Evolutionary conservation across 306 rosid genomes (phyloP).

Genomic region (Gillenia trifoliata): DNA sequence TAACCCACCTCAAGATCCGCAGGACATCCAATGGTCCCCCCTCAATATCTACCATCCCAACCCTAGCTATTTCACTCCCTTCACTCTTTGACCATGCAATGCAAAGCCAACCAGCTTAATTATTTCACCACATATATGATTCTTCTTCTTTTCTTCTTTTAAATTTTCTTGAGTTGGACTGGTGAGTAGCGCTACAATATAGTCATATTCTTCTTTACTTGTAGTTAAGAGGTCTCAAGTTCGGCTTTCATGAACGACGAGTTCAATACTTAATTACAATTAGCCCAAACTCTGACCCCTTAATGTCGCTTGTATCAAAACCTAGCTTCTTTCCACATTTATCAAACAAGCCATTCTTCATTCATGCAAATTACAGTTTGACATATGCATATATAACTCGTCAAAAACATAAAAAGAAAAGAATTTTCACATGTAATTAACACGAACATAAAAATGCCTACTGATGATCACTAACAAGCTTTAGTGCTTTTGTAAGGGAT

Average conservation of each 20-base stretch:
- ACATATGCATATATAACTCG: background rate
- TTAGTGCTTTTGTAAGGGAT: slow-evolving; percentile 39
- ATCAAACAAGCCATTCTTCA: background rate
- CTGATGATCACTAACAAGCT: background rate
- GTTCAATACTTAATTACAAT: background rate
- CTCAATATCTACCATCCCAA: background rate
- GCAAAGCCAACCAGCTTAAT: background rate
- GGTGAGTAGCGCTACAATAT: background rate
- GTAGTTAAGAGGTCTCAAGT: background rate
- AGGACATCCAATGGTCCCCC: slow-evolving; percentile 7
- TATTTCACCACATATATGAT: too few relatives aligned
- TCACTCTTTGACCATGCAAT: background rate
- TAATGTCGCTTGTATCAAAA: too few relatives aligned
- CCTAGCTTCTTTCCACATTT: background rate
- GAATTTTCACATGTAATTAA: background rate
- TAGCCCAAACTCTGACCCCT: background rate
- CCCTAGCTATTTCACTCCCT: background rate
- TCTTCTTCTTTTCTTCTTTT: background rate
- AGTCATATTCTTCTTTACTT: too few relatives aligned
- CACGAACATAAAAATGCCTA: background rate
- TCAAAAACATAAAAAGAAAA: too few relatives aligned
- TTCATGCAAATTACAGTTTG: background rate
- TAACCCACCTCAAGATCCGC: slow-evolving; percentile 19
- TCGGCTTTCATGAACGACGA: too few relatives aligned
- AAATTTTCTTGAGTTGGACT: background rate